A percentile compares a stretch with the other conserved stretches of the same genome.
Conservation (phyloP, 139 green algal species). For the Tetradesmus lagerheimii region DNA sequence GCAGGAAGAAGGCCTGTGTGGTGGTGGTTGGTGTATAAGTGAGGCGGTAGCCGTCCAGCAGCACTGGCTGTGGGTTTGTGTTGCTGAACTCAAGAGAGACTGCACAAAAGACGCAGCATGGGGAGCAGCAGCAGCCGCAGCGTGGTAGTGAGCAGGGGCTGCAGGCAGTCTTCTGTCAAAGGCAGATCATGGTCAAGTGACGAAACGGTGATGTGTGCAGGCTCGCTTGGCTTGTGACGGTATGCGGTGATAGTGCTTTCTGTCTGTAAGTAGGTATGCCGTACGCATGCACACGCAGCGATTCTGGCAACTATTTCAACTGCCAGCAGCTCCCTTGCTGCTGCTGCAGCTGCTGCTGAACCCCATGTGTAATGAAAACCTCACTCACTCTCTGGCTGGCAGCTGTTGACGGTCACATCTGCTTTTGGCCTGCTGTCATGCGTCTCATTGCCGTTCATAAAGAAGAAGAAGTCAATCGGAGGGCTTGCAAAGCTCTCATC, state of each 20-base stretch:
- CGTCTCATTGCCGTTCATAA: not conserved
- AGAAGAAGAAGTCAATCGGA: conserved; percentile 41
- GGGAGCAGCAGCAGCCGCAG: not conserved
- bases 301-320: no score
- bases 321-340: not conserved
- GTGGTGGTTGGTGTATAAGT: not conserved
- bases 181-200: no score
- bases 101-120: not conserved
- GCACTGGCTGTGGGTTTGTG: conserved; percentile 11
- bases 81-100: conserved; percentile 2
- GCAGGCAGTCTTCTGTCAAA: not conserved
- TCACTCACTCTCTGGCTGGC: conserved; percentile 10
- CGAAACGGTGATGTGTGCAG: not conserved
- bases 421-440: not conserved
- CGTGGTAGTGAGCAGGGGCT: no score
- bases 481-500: not conserved
- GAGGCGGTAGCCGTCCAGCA: conserved; percentile 20
- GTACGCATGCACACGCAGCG: no score
- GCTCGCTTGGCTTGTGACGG: not conserved
- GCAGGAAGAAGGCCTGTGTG: conserved; percentile 25
- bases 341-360: not conserved
- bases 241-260: no score
- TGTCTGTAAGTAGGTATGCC: no score
- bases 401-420: not conserved
- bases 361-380: not conserved